Evolutionary conservation across 2,329 filamentous ascomycete genomes (phyloP).

Genomic region (Trichothecium roseum): DNA sequence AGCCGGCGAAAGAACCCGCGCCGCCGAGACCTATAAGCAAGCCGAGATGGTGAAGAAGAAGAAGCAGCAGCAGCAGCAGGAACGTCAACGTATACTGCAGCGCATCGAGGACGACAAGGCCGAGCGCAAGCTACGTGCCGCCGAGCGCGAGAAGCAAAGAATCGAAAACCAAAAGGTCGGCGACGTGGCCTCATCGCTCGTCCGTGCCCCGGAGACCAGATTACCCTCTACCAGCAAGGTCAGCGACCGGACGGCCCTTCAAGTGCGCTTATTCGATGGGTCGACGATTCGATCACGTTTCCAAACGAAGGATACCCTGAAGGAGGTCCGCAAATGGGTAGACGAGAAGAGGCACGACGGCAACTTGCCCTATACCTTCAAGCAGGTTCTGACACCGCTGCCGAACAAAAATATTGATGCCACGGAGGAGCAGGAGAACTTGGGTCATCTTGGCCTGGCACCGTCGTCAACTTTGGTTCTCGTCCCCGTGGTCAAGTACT

Average conservation of each 20-base stretch:
- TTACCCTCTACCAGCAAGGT: conserved; percentile 15
- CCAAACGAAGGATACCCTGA: conserved; percentile 50
- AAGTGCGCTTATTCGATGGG: conserved; percentile 77
- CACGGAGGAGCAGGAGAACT: conserved; percentile 59
- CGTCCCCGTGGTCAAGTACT: conserved; percentile 50
- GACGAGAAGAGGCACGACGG: conserved; percentile 50
- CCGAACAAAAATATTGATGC: conserved; percentile 67
- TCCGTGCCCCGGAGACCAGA: conserved; percentile 21
- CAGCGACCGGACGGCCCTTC: conserved; percentile 42
- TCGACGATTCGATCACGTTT: conserved; percentile 68
- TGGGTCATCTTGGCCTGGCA: conserved; percentile 60
- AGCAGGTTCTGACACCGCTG: conserved; percentile 68
- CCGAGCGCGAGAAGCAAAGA: conserved; percentile 34
- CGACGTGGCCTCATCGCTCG: conserved; percentile 17
- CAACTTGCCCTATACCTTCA: conserved; percentile 66
- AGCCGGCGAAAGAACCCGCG: conserved; percentile 18
- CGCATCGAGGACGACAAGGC: conserved; percentile 69
- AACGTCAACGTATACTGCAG: conserved; percentile 60
- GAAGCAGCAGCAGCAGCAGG: conserved; percentile 54
- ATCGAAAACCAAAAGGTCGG: conserved; percentile 15
- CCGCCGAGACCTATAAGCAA: conserved; percentile 30
- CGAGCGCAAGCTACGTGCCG: conserved; percentile 49
- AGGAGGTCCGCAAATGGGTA: conserved; percentile 67
- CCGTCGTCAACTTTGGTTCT: conserved; percentile 79
- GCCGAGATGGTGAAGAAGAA: conserved; percentile 49